Evolutionary conservation across 148 eudicot species (phyloP), one percentile per base, ranked within the genome.

Genomic region (Dysphania ambrosioides): DNA sequence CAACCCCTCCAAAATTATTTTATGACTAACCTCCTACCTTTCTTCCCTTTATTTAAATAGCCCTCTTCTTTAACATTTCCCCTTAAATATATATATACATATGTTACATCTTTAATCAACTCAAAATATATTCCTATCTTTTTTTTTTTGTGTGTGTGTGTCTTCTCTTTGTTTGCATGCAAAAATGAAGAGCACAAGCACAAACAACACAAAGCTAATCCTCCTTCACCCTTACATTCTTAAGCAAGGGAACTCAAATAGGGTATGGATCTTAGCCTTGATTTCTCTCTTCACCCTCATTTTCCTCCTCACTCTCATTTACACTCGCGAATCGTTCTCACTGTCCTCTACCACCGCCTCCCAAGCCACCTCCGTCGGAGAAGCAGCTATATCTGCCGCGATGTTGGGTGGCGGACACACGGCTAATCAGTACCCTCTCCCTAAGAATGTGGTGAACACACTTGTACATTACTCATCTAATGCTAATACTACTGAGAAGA

Each of bases 271-370:
- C 5, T 35, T 81, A 41, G 66, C 79, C 42, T 66, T 72, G 9
- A 23, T 81, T n/a, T 81, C 83, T 5, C 5, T 81, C 6, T 81
- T 81, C 80, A 77, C 83, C 40, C 79, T 81, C 26, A 72, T 76
- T 9, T 77, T 81, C 42, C 80, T 77, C 80, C 80, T 81, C 26
- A 76, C 80, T 1, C 70, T 81, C 19, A 72, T 81, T n/a, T 76
- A 32, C 74, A 77, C 83, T 2, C 60, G 75, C 0, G 58, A 72
- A 73, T 66, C 83, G 10, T 61, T 74, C 36, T 41, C 75, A 19
- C 2, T 77, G 62, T 29, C 63, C 26, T n/a, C 79, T 38, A 8
- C 72, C 76, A 3, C 70, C 21, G 3, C 57, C 63, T 60, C 72
- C 30, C 6, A 79, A 40, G 31, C 80, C 69, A 16, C 76, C 42